Evolutionary conservation across 1,284 basidiomycete genomes (phyloP).

Genomic region (Ustilago loliicola): DNA sequence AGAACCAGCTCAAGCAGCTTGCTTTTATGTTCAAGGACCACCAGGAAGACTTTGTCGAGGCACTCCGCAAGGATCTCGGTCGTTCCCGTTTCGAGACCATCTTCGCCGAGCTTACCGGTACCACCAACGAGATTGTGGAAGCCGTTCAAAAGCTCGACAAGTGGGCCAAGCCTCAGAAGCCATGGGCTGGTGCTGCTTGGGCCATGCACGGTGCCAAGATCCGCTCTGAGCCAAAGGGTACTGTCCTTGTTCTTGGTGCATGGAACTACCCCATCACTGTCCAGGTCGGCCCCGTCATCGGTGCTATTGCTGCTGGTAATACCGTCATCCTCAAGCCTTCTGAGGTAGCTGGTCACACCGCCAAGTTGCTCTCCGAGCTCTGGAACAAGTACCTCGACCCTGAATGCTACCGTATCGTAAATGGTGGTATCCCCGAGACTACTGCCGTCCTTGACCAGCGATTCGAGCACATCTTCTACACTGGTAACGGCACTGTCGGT

Average conservation of each 20-base stretch:
- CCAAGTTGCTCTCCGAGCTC: conserved; percentile 80
- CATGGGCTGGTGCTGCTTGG: conserved; percentile 67
- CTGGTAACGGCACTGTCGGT: conserved; percentile 79
- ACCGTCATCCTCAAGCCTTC: conserved; percentile 76
- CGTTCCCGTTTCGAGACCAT: conserved; percentile 71
- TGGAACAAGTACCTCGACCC: conserved; percentile 85
- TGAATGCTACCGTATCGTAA: conserved; percentile 79
- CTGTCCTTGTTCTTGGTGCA: conserved; percentile 72
- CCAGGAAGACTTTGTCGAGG: conserved; percentile 73
- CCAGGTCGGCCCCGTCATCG: conserved; percentile 70
- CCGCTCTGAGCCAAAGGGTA: conserved; percentile 71
- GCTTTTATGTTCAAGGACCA: conserved; percentile 78
- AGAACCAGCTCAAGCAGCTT: conserved; percentile 78
- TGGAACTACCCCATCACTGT: conserved; percentile 69
- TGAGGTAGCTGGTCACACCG: conserved; percentile 79
- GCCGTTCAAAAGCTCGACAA: conserved; percentile 78
- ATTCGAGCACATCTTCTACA: conserved; percentile 81
- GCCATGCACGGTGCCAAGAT: conserved; percentile 66
- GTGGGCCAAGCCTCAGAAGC: conserved; percentile 69
- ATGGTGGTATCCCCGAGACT: conserved; percentile 82
- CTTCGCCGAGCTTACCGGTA: conserved; percentile 67
- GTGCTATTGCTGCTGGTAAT: conserved; percentile 72
- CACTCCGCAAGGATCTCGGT: conserved; percentile 75
- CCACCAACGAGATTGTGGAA: conserved; percentile 75
- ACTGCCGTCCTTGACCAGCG: conserved; percentile 82